A percentile compares a stretch with the other conserved stretches of the same genome.
These are phyloP conservation scores for Emergomyces africanus DNA, from an alignment of 2,329 filamentous ascomycete genomes.

Conservation along the genomic window DNA sequence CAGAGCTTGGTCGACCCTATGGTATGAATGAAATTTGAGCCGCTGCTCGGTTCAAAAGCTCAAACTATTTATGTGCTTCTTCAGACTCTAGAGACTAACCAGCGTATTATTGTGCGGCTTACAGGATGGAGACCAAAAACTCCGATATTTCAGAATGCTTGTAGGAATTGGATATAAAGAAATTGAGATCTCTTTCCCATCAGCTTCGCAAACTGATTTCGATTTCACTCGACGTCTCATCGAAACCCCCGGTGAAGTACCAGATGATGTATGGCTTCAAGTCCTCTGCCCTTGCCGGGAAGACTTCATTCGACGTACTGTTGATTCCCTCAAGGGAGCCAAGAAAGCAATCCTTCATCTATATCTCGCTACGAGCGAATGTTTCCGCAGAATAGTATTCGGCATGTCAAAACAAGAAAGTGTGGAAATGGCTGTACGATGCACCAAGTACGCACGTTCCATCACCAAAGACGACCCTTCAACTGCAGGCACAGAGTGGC, in stretches of 20 bases:
- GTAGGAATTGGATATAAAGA: slow-evolving; percentile 90
- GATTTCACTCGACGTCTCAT: slow-evolving; percentile 83
- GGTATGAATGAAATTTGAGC: slow-evolving; percentile 40
- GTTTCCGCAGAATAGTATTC: slow-evolving; percentile 87
- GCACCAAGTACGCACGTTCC: slow-evolving; percentile 72
- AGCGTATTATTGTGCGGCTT: not conserved
- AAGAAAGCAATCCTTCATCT: slow-evolving; percentile 94
- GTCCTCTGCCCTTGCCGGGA: slow-evolving; percentile 85
- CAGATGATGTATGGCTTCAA: slow-evolving; percentile 83
- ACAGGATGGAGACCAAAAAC: slow-evolving; percentile 89
- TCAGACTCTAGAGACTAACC: not conserved
- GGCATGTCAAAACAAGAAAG: slow-evolving; percentile 72
- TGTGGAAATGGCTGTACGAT: slow-evolving; percentile 69
- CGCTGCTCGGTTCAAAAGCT: not conserved
- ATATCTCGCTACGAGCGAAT: slow-evolving; percentile 91
- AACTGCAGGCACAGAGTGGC: slow-evolving; percentile 43
- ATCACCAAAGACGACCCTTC: slow-evolving; percentile 70
- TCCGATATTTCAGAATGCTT: slow-evolving; percentile 89
- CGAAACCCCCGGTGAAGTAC: slow-evolving; percentile 68
- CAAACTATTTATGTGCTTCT: not conserved
- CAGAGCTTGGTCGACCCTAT: slow-evolving; percentile 89
- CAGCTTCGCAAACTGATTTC: slow-evolving; percentile 88
- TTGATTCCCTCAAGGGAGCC: slow-evolving; percentile 74
- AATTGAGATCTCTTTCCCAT: slow-evolving; percentile 93
- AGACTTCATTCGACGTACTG: slow-evolving; percentile 79